These are phyloP conservation scores for Elymus sibiricus DNA, from an alignment of 176 grass and related monocot species.

Conservation along the genomic window DNA sequence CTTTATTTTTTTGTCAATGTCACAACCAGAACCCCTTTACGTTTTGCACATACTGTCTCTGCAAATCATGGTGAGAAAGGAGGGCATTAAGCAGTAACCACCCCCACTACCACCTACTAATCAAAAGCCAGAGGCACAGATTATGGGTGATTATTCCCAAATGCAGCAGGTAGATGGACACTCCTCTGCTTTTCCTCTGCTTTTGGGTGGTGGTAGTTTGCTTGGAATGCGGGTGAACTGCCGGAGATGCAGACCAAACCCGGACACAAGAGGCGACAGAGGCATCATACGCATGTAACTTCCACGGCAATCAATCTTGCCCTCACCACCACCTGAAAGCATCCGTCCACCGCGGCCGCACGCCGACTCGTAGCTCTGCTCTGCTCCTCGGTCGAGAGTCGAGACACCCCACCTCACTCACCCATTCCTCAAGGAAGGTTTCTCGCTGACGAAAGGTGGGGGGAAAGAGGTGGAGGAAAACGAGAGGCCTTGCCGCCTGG, in stretches of 20 bases:
- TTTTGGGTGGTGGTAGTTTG: conserved; percentile 30
- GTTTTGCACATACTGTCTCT: neutral
- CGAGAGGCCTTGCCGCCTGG: conserved; percentile 23
- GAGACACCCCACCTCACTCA: conserved; percentile 37
- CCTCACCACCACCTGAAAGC: conserved; percentile 17
- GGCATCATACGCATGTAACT: conserved; percentile 27
- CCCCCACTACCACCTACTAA: conserved; percentile 44
- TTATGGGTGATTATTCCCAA: conserved; percentile 23
- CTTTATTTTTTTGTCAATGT: neutral
- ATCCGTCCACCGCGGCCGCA: neutral
- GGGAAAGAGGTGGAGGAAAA: conserved; percentile 20
- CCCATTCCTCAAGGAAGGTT: too few relatives aligned
- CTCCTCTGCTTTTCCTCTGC: neutral
- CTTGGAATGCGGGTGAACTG: conserved; percentile 57
- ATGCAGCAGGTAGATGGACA: neutral
- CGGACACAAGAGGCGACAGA: neutral
- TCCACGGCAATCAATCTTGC: conserved; percentile 40
- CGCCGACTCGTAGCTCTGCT: too few relatives aligned
- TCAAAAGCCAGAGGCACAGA: neutral
- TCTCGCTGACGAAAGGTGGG: conserved; percentile 1
- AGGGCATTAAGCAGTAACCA: neutral
- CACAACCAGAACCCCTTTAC: neutral
- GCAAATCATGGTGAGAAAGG: conserved; percentile 24
- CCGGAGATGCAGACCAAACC: conserved; percentile 35
- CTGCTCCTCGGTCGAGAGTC: conserved; percentile 1